Evolutionary conservation across 768 basidiomycete genomes (phyloP), one percentile per base, ranked within the genome.

Genomic region (Kwoniella pini): DNA sequence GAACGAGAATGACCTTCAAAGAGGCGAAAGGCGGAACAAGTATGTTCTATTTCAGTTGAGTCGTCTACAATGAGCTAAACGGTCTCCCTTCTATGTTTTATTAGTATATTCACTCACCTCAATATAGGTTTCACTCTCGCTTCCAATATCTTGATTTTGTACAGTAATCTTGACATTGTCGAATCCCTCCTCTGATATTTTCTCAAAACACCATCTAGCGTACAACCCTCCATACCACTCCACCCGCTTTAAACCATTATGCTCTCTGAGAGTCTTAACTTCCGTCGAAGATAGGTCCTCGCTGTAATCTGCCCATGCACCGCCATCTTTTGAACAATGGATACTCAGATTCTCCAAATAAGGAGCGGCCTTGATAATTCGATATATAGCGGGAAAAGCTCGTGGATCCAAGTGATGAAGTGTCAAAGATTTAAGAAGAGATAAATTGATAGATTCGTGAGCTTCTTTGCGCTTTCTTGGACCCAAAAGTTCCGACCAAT

Each of bases 121-220:
- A 51, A 61, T 61, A 42, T 54, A 61, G 2, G 59, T 61, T 36
- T 61, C 59, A 36, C 48, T 43, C 13, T 61, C 59, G 22, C 52
- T 46, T n/a, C 48, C 53, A 22, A 61, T 61, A 17, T 42, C 51
- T 21, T 61, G 48, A 36, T 31, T 61, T 36, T 48, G 33, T 2
- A 49, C 52, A 9, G 54, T 19, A 12, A 61, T 36, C 13, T 61
- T 22, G 9, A 61, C 28, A 22, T 39, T 0, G 0, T 54, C 46
- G 31, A 61, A 61, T 0, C 59, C 51, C n/a, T 26, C 39, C 13
- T 38, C 15, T n/a, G 38, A 27, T 13, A 61, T 52, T 49, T 45
- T 60, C 42, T 60, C 58, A 12, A 60, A 46, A 12, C 38, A 21
- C 33, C 46, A 46, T 38, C 58, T 52, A 3, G 58, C 22, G 22